A percentile compares a stretch with the other conserved stretches of the same genome.
Conservation (phyloP, 768 basidiomycete genomes). For the Tylopilus rubrobrunneus region DNA sequence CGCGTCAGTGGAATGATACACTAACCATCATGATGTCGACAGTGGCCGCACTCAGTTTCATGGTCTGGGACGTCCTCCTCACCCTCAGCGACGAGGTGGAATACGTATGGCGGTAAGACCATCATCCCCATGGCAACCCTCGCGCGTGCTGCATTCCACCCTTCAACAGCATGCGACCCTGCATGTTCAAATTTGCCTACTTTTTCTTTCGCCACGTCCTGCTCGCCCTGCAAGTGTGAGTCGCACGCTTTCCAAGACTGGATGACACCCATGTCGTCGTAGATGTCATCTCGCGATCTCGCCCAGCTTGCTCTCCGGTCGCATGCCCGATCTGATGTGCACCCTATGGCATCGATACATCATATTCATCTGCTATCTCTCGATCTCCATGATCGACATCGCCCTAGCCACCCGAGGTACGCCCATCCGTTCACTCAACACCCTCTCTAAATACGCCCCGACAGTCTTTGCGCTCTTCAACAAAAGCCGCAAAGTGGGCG, state of each 20-base stretch:
- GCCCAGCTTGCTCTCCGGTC: conserved; percentile 10
- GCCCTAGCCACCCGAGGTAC: conserved; percentile 25
- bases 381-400: conserved; percentile 18
- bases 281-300: conserved; percentile 10
- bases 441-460: not conserved
- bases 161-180: conserved; percentile 9
- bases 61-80: conserved; percentile 27
- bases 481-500: conserved; percentile 28
- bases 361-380: not conserved
- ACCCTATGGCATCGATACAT: conserved; percentile 9
- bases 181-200: conserved; percentile 13
- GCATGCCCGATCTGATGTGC: conserved; percentile 5
- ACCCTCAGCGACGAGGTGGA: conserved; percentile 26
- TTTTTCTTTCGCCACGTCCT: conserved; percentile 18
- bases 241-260: not conserved
- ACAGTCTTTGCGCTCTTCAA: conserved; percentile 33
- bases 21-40: not conserved
- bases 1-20: not conserved
- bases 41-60: conserved; percentile 26
- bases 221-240: conserved; percentile 10
- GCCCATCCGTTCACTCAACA: not conserved
- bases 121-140: not conserved
- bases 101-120: conserved; percentile 31
- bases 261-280: not conserved
- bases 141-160: not conserved